These are phyloP conservation scores for Claviceps paspali DNA, from an alignment of 2,329 filamentous ascomycete genomes.

Conservation along the genomic window DNA sequence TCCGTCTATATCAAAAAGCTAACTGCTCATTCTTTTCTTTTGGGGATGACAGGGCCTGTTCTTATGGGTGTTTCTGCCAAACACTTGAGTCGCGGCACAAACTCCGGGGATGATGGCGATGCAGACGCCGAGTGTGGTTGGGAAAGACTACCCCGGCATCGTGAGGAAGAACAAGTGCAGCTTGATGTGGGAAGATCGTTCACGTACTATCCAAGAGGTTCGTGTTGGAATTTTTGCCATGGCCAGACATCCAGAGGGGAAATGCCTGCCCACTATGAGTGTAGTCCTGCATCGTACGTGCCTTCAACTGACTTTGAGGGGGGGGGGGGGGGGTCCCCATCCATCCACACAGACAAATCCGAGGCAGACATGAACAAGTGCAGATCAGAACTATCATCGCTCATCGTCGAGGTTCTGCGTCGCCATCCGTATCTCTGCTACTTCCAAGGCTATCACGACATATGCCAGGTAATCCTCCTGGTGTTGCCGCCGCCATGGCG, in stretches of 20 bases:
- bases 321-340: neutral
- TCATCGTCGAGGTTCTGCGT: conserved; percentile 72
- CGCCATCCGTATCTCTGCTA: conserved; percentile 75
- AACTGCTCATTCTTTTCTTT: neutral
- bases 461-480: conserved; percentile 85
- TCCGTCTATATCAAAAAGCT: neutral
- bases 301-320: neutral
- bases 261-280: no score
- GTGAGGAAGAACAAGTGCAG: conserved; percentile 79
- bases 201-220: conserved; percentile 83
- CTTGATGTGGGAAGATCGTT: conserved; percentile 94
- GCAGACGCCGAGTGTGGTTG: conserved; percentile 25
- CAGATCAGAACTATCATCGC: conserved; percentile 60
- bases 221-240: neutral
- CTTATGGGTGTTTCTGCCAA: conserved; percentile 29
- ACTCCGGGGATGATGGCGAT: neutral
- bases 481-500: conserved; percentile 55
- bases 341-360: conserved; percentile 40
- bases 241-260: neutral
- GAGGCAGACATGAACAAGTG: conserved; percentile 52
- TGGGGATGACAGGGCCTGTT: conserved; percentile 39
- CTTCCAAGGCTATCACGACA: conserved; percentile 98
- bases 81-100: neutral
- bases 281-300: neutral
- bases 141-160: conserved; percentile 55